phyloP scores from a whole-genome alignment of 1,139 yeast genomes.

The Nakaseomyces delphensis region DNA sequence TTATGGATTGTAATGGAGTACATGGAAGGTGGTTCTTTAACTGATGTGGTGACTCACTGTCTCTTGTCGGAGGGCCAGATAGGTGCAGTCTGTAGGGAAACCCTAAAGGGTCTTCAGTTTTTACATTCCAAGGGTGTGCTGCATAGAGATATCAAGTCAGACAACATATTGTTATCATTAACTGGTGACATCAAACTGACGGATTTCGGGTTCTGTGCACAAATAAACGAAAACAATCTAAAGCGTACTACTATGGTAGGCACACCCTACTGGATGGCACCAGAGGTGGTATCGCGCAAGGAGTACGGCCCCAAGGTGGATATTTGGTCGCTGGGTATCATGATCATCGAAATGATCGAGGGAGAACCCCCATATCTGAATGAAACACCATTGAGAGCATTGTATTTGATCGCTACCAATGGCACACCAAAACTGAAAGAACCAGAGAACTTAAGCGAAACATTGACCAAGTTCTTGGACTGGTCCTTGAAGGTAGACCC shows the following conservation, averaged over 20 bases:
- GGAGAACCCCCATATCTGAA: conserved; percentile 97
- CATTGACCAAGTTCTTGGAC: conserved; percentile 56
- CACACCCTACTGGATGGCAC: conserved; percentile 99
- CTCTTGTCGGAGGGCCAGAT: conserved; percentile 97
- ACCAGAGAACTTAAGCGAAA: conserved; percentile 63
- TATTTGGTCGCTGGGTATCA: conserved; percentile 90
- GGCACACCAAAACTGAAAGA: conserved; percentile 88
- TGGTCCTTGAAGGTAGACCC: conserved; percentile 77
- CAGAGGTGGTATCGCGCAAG: conserved; percentile 73
- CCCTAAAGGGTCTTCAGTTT: conserved; percentile 75
- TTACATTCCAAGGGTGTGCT: conserved; percentile 90
- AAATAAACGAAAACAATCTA: conserved; percentile 72
- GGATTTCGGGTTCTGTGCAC: conserved; percentile 82
- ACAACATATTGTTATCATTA: conserved; percentile 73
- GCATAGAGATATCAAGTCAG: conserved; percentile 94
- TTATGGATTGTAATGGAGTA: conserved; percentile 97
- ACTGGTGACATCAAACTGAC: conserved; percentile 87
- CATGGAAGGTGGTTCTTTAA: conserved; percentile 95
- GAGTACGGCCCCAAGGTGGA: conserved; percentile 94
- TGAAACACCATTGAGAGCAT: conserved; percentile 78
- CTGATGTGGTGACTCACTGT: conserved; percentile 91
- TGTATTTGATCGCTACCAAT: conserved; percentile 81
- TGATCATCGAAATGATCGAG: conserved; percentile 95
- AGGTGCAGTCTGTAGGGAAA: conserved; percentile 91
- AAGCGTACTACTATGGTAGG: conserved; percentile 98